Evolutionary conservation across 345 rosid genomes (phyloP), one percentile per base, ranked within the genome.

Genomic region (Rhizophora mangle): DNA sequence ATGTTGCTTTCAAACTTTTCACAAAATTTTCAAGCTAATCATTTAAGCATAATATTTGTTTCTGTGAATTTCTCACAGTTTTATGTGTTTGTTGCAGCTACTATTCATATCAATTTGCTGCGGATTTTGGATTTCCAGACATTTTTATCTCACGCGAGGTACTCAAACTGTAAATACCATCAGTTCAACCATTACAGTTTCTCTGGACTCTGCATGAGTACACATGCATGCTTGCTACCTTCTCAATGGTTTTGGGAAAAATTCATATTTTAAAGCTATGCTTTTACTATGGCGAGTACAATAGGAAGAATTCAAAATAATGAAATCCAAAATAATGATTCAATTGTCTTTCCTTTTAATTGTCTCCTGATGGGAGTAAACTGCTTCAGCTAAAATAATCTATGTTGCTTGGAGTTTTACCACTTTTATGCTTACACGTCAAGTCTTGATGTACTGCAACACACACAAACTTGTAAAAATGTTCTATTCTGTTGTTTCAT

Each of bases 131-230:
- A 64, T 92, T 87, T 79, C 87, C 86, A 7, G 89, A 90, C 74
- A 81, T 90, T 68, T 96, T 90, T 78, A 82, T 92, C 79, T 92
- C 99, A 47, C 95, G 93, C n/a, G 98, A 96, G 99, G 99, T 96
- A 90, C 58, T 51, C 6, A 24, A 64, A 56, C 64, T 69, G 26
- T 59, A 64, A 52, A 21, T 64, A 11, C 20, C 49, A 29, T 63
- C 31, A 16, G 24, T 56, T 10, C 47, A 24, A 37, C 61, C 39
- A 37, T 56, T 56, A 56, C 29, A 24, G 29, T 56, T 15, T 27
- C 22, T 6, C 65, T 64, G 59, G 55, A 34, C 43, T 53, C 26
- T 54, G 7, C 19, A 5, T 15, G 21, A 57, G 20, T 72, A 13
- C 39, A n/a, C 34, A 47, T 65, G 53, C 2, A 3, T 6, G 18